Evolutionary conservation across 495 filamentous ascomycete genomes (phyloP).

Genomic region (Lentithecium fluviatile): DNA sequence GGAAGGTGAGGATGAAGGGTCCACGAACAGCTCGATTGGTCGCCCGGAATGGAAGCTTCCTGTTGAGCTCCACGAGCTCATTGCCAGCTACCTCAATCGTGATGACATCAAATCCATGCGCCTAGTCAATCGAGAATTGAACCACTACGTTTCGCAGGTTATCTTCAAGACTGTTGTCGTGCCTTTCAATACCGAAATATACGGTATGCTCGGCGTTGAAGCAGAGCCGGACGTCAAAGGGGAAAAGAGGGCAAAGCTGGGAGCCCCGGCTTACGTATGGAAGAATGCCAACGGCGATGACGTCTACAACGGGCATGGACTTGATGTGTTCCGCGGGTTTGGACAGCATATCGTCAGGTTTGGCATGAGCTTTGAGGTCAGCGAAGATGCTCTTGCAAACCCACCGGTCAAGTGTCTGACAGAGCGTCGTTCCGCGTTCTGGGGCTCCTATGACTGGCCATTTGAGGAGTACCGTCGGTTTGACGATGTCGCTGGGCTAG

Average conservation of each 20-base stretch:
- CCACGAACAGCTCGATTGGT: background rate
- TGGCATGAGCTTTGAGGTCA: conserved; percentile 57
- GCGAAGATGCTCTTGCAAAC: conserved; percentile 43
- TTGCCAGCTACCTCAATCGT: conserved; percentile 49
- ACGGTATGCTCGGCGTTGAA: conserved; percentile 43
- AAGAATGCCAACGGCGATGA: conserved; percentile 40
- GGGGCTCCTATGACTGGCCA: conserved; percentile 57
- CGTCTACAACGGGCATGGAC: conserved; percentile 45
- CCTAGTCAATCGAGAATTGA: conserved; percentile 55
- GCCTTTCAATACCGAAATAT: conserved; percentile 54
- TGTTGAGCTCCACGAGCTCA: conserved; percentile 52
- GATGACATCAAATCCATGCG: conserved; percentile 52
- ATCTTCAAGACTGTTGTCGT: conserved; percentile 55
- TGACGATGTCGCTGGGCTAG: conserved; percentile 49
- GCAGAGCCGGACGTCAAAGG: conserved; percentile 33
- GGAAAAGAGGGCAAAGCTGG: conserved; percentile 39
- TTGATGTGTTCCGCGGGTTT: conserved; percentile 52
- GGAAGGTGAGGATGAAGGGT: background rate
- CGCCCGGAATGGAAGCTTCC: conserved; percentile 44
- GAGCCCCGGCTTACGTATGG: conserved; percentile 24
- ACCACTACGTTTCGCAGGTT: conserved; percentile 47
- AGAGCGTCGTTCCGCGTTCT: conserved; percentile 46
- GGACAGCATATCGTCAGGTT: conserved; percentile 52
- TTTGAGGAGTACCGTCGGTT: conserved; percentile 51
- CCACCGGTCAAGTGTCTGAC: conserved; percentile 47